Evolutionary conservation across 345 rosid species (phyloP), one percentile per base, ranked within the genome.

Genomic region (Trapa bicornis): DNA sequence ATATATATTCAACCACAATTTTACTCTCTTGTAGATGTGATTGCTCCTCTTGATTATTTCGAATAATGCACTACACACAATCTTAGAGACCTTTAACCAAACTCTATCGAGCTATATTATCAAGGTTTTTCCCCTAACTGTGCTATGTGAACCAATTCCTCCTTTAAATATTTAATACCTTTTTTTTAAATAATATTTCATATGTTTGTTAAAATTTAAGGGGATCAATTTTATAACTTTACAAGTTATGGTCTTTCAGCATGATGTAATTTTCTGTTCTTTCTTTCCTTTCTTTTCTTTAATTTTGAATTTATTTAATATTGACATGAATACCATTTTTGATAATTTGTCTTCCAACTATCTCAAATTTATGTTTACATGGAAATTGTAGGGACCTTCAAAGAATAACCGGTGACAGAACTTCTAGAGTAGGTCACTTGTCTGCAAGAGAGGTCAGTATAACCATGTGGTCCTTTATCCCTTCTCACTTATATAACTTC

Each of bases 331-430:
- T 32, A 38, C 37, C 32, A 5, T 8, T 11, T 33, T 3, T 6
- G 37, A 29, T 58, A 5, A 58, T 58, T 57, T 22, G 62, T 57
- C 37, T 37, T 33, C 5, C 33, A n/a, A 15, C 37, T 58, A 38
- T 53, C 58, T 17, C 22, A 36, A 41, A 45, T 45, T 47, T 63
- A 33, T 79, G 70, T 67, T 79, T 60, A 56, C 60, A 63, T 78
- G 69, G 70, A 79, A 79, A 87, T 82, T 86, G 75, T 91, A 94
- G 99, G 97, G 99, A 94, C 78, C 87, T 94, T 92, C 99, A 87
- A 75, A 82, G 73, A 69, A 85, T 91, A 78, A 79, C 97, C 73
- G 86, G 92, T 70, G 86, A 91, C 75, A 73, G 64, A 68, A 74
- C 87, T 73, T 68, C 85, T 9, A 87, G 77, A 85, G 97, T 91